Evolutionary conservation across 768 basidiomycete species (phyloP).

Genomic region (Boletus subparvulus): DNA sequence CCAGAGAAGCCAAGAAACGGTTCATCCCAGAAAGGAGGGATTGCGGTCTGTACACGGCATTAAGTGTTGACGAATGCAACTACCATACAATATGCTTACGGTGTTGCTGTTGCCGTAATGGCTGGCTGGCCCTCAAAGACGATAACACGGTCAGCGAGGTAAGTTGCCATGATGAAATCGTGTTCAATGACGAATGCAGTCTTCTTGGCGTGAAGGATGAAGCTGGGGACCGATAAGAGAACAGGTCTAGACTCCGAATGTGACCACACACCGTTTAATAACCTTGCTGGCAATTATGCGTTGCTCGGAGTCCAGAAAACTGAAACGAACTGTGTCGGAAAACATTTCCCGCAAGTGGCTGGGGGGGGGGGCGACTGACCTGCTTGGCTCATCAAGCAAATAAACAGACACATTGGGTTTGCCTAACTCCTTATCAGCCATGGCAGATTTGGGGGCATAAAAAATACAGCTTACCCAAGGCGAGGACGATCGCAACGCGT

Average conservation of each 20-base stretch:
- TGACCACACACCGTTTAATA: conserved; percentile 75
- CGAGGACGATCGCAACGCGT: conserved; percentile 93
- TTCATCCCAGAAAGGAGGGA: conserved; percentile 97
- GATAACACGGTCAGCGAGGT: conserved; percentile 96
- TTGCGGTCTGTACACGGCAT: conserved; percentile 64
- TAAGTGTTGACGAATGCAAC: not conserved
- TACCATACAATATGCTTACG: conserved; percentile 49
- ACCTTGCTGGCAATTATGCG: conserved; percentile 98
- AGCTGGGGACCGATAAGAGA: conserved; percentile 42
- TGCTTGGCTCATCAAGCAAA: conserved; percentile 92
- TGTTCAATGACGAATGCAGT: conserved; percentile 99
- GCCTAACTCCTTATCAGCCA: conserved; percentile 36
- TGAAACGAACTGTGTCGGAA: conserved; percentile 26
- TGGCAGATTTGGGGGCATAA: not conserved
- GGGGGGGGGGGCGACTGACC: conserved; percentile 39
- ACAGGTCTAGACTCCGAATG: not conserved
- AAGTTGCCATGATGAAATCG: conserved; percentile 99
- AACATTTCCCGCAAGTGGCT: not conserved
- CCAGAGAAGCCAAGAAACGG: conserved; percentile 90
- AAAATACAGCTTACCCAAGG: conserved; percentile 57
- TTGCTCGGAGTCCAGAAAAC: conserved; percentile 98
- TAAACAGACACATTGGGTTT: conserved; percentile 85
- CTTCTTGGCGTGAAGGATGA: conserved; percentile 95
- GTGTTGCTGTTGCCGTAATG: conserved; percentile 83
- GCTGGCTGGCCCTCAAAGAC: conserved; percentile 90